Conservation (phyloP, 345 rosid genomes). For the Dovyalis caffra region DNA sequence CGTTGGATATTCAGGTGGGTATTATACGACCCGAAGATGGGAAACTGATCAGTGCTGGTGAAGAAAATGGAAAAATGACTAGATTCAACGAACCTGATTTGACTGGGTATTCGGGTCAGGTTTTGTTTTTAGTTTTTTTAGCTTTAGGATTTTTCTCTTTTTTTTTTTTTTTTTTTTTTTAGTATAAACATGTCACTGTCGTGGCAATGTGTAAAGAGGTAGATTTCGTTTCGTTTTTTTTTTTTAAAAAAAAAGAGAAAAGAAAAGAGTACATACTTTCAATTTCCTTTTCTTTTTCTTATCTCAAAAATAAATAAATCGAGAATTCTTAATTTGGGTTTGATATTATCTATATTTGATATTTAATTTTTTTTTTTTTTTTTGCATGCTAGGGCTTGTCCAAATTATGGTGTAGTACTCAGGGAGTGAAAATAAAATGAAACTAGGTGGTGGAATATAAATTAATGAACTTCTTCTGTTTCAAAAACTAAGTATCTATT, state of each 20-base stretch:
- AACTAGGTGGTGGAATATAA: too few species aligned
- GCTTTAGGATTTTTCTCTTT: neutral
- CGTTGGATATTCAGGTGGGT: slow-evolving; percentile 19
- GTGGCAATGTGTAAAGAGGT: neutral
- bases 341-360: too few species aligned
- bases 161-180: neutral
- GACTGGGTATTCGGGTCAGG: too few species aligned
- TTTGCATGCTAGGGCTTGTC: too few species aligned
- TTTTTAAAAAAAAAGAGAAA: neutral
- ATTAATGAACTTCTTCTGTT: too few species aligned
- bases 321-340: too few species aligned
- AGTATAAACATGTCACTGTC: neutral
- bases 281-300: too few species aligned
- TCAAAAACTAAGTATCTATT: too few species aligned
- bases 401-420: too few species aligned
- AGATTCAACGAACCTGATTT: neutral
- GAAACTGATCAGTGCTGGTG: slow-evolving; percentile 97
- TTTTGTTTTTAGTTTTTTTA: neutral
- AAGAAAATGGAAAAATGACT: neutral
- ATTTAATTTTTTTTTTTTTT: too few species aligned
- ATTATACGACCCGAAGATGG: slow-evolving; percentile 59
- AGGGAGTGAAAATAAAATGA: too few species aligned
- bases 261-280: neutral
- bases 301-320: too few species aligned
- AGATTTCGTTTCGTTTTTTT: neutral